phyloP scores from a whole-genome alignment of 768 basidiomycete species.

The Kwoniella bestiolae region DNA sequence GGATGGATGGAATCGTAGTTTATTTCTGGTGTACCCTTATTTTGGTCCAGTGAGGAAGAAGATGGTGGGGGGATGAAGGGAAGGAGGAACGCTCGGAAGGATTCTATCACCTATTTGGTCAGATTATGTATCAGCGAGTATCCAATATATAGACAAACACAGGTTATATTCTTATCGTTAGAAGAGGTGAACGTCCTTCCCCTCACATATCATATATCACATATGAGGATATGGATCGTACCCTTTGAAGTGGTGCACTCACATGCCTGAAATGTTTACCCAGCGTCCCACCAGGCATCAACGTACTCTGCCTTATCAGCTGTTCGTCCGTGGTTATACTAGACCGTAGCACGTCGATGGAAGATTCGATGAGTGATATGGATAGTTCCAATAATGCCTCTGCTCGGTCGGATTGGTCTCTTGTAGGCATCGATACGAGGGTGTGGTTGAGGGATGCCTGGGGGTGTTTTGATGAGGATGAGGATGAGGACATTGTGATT shows the following conservation, averaged over 20 bases:
- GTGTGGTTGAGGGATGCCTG: conserved; percentile 34
- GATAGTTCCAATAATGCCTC: conserved; percentile 40
- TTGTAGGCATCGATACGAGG: conserved; percentile 22
- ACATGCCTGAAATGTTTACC: conserved; percentile 54
- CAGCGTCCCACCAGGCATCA: conserved; percentile 50
- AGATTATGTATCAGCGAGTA: neutral
- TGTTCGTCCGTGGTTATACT: conserved; percentile 38
- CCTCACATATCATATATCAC: no score
- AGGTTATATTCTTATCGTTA: no score
- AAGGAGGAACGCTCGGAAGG: conserved; percentile 41
- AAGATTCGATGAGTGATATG: conserved; percentile 44
- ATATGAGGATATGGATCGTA: no score
- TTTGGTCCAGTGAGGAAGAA: neutral
- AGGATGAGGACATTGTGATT: neutral
- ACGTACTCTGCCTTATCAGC: conserved; percentile 29
- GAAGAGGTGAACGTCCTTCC: no score
- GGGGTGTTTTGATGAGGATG: neutral
- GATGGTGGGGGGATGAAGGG: conserved; percentile 24
- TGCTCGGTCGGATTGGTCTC: conserved; percentile 37
- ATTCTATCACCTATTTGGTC: conserved; percentile 44
- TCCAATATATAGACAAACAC: no score
- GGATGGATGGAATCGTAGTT: conserved; percentile 48
- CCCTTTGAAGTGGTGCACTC: no score
- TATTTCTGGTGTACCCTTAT: conserved; percentile 25
- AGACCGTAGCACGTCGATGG: conserved; percentile 35